phyloP scores from a whole-genome alignment of 169 alveolate species.

The Perkinsus marinus region DNA sequence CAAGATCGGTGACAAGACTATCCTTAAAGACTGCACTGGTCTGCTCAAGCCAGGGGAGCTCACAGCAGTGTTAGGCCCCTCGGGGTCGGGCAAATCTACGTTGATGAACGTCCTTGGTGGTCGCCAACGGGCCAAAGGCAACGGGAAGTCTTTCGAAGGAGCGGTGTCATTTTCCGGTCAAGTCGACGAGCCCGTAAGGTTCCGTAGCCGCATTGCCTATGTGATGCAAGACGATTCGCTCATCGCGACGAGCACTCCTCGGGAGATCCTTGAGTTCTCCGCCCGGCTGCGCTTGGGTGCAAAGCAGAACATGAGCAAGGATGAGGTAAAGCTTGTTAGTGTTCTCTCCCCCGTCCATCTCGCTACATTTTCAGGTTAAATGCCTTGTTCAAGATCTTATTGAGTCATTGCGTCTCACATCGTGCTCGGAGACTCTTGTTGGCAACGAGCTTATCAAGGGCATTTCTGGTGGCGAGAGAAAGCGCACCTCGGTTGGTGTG shows the following conservation, averaged over 20 bases:
- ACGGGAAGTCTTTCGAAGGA: slow-evolving; percentile 10
- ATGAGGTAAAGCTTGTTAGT: neutral
- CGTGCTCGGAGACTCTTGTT: slow-evolving; percentile 39
- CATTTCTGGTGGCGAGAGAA: slow-evolving; percentile 78
- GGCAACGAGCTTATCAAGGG: slow-evolving; percentile 59
- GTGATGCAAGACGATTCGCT: slow-evolving; percentile 62
- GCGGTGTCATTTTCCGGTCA: slow-evolving; percentile 13
- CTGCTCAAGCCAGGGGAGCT: slow-evolving; percentile 1
- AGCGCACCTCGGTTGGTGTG: slow-evolving; percentile 69
- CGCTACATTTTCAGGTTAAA: neutral
- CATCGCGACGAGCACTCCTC: slow-evolving; percentile 46
- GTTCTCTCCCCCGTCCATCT: neutral
- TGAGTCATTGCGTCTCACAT: slow-evolving; percentile 24
- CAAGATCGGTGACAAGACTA: neutral
- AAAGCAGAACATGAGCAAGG: slow-evolving; percentile 5
- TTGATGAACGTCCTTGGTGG: slow-evolving; percentile 60
- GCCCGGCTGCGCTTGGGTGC: slow-evolving; percentile 38
- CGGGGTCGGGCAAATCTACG: slow-evolving; percentile 79
- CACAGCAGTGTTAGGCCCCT: slow-evolving; percentile 36
- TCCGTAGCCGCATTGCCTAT: slow-evolving; percentile 32
- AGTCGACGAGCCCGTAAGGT: slow-evolving; percentile 4
- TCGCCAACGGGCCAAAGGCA: slow-evolving; percentile 22
- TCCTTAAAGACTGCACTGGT: neutral
- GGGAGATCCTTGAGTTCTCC: slow-evolving; percentile 54
- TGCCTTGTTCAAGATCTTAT: neutral